Evolutionary conservation across 1,139 yeast genomes (phyloP), one percentile per base, ranked within the genome.

Genomic region (Schizosaccharomyces versatilis): DNA sequence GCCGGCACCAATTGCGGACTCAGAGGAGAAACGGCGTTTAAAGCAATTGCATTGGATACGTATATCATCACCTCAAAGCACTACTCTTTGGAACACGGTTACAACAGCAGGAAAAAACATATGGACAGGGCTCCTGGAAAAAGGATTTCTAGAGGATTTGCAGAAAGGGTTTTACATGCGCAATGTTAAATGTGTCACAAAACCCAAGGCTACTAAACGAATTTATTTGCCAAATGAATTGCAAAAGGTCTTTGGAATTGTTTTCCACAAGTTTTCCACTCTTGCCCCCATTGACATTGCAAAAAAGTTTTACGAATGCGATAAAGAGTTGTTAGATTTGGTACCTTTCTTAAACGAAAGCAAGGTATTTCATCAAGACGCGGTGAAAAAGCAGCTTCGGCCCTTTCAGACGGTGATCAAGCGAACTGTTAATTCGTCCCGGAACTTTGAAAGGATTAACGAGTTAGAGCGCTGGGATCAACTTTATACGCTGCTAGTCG

Each of bases 1-100:
- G 32, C 32, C 32, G 5, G 32, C 32, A 24, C 32, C 32, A 24
- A 5, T 24, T 24, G 32, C 32, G 32, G 32, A 24, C 5, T 24
- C 32, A 24, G 32, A 24, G 32, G 32, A 24, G 32, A 24, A 24
- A 24, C 32, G 32, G 2, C 81, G 80, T 60, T 72, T 90, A 62
- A 90, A 88, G 66, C 97, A 88, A 64, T 80, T 90, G 73, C 98
- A 90, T 65, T 90, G 97, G 97, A 95, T 86, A 61, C 83, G 78
- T 64, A 72, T 90, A 51, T 62, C 61, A 14, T 73, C 73, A 53
- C 64, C 69, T 41, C 79, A 84, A 51, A 76, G 79, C 51, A 74
- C 79, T 51, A 88, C 97, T 0, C 77, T 90, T 55, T 90, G 98
- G 98, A 73, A 72, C n/a, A 77, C 75, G 44, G 69, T 73, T 38